phyloP scores from a whole-genome alignment of 2,329 filamentous ascomycete genomes.

The Phialophora macrospora region DNA sequence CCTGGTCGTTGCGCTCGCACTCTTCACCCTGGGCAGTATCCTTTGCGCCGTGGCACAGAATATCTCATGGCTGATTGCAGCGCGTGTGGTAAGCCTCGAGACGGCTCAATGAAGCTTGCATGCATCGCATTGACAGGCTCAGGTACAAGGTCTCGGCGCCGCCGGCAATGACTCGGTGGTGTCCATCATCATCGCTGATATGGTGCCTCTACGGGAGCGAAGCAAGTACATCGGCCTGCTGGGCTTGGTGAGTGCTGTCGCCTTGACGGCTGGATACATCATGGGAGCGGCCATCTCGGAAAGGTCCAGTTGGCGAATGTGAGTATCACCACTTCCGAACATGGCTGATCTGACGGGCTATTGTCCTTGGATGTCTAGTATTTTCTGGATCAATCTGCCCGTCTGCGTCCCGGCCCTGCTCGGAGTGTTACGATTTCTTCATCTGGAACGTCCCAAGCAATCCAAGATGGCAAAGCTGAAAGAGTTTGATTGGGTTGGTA shows the following conservation, averaged over 20 bases:
- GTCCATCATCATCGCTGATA: not conserved
- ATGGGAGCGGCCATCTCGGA: slow-evolving; percentile 1
- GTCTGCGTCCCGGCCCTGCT: not conserved
- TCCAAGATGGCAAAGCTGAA: not conserved
- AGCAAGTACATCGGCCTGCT: not conserved
- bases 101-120: too few species aligned
- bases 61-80: slow-evolving; percentile 1
- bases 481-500: slow-evolving; percentile 1
- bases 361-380: not conserved
- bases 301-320: not conserved
- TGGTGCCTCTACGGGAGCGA: not conserved
- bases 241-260: not conserved
- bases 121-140: too few species aligned
- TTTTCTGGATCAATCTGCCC: slow-evolving; percentile 3
- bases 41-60: not conserved
- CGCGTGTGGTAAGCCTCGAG: not conserved
- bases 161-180: not conserved
- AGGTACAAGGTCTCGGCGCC: not conserved
- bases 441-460: not conserved
- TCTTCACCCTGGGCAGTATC: not conserved
- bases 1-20: not conserved
- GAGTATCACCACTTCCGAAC: not conserved
- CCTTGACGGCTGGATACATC: not conserved
- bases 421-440: not conserved
- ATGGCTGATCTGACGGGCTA: not conserved